Percentiles rank a stretch among this genome's conserved stretches.
Evolutionary conservation across 179 eudicot species (phyloP).

Genomic region (Drosera spatulata): DNA sequence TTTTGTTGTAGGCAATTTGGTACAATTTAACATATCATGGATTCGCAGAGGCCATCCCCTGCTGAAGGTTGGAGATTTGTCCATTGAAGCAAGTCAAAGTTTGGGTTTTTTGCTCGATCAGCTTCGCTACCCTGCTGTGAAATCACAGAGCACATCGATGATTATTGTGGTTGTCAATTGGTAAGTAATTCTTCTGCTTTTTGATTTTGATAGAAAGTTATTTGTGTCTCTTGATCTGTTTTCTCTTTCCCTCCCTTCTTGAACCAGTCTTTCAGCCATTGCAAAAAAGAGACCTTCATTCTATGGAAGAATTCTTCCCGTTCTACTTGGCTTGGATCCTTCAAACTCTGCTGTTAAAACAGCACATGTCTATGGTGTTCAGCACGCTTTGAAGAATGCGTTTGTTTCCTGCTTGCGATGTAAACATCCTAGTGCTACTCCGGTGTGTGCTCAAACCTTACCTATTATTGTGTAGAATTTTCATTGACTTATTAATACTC

Average conservation of each 20-base stretch:
- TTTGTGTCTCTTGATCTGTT: no score
- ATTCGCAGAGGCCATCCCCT: conserved; percentile 90
- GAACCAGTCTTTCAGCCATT: conserved; percentile 67
- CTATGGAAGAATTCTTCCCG: conserved; percentile 94
- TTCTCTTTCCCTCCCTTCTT: background rate
- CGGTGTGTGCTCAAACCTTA: conserved; percentile 35
- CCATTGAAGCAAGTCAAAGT: conserved; percentile 78
- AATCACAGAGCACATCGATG: conserved; percentile 64
- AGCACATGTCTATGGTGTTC: conserved; percentile 57
- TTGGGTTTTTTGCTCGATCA: conserved; percentile 86
- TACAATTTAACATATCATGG: conserved; percentile 78
- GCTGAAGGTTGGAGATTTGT: conserved; percentile 76
- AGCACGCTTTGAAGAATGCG: conserved; percentile 79
- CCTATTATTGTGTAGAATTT: background rate
- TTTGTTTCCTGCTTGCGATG: conserved; percentile 80
- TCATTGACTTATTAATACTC: background rate
- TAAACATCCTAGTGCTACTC: conserved; percentile 86
- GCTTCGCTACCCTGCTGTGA: conserved; percentile 66
- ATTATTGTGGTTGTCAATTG: conserved; percentile 81
- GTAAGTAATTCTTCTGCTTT: conserved; percentile 22
- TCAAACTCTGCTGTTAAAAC: conserved; percentile 55
- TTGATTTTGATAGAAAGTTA: no score
- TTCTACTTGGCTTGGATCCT: conserved; percentile 78
- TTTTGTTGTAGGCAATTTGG: conserved; percentile 27
- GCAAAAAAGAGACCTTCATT: conserved; percentile 91